Evolutionary conservation across 75 land plant species (phyloP), one percentile per base, ranked within the genome.

Genomic region (Pinus taeda): DNA sequence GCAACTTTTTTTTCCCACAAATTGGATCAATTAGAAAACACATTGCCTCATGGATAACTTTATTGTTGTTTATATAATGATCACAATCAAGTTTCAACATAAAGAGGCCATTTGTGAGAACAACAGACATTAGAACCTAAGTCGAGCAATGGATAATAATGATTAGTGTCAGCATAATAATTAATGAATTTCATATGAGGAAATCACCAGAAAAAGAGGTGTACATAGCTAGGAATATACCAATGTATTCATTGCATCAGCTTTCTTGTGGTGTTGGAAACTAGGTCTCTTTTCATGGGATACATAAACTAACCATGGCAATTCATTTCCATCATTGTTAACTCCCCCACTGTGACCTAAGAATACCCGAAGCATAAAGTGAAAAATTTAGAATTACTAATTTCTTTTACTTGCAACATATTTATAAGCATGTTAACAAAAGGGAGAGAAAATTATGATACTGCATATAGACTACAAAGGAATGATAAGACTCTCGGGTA

Each of bases 221-320:
- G 71, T 17, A 33, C 29, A 64, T 26, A 22, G 56, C 18, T 15
- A 36, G 57, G 7, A 33, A 64, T 76, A n/a, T 71, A 92, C 95
- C 93, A 92, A 80, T 17, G 95, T 90, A 88, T 92, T 92, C 95
- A 92, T 92, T 17, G 95, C 95, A 86, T 93, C 95, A 26, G 95
- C 93, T 84, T 92, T 92, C 75, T 92, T 92, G 83, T 92, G 95
- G 62, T 92, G 95, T 69, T 92, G 90, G 75, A 92, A 92, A n/a
- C 95, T 93, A 13, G 95, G 95, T 29, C 95, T 78, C 87, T 92
- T 92, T 80, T 92, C 95, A 82, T 93, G 90, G 83, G 95, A 92
- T 33, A 92, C 95, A 83, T 92, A 92, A 61, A 92, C 93, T 74
- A 92, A 81, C 56, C 95, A 78, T 60, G 95, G 95, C 15, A 92